Conservation (phyloP, 495 filamentous ascomycete genomes). For the Penicillium samsonianum region DNA sequence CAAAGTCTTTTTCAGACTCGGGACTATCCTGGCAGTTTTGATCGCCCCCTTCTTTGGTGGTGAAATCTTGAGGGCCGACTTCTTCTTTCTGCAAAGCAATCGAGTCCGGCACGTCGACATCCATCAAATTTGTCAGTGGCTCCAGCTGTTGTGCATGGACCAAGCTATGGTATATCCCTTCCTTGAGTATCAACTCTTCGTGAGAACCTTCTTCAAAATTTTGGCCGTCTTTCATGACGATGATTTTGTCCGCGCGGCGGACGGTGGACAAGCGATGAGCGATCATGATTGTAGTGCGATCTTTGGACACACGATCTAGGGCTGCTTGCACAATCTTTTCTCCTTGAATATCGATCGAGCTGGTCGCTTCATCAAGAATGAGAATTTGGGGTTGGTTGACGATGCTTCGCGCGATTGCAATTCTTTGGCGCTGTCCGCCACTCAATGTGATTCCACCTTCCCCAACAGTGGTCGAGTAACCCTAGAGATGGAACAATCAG, state of each 20-base stretch:
- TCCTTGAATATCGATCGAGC: constrained; percentile 49
- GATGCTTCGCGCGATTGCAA: constrained; percentile 74
- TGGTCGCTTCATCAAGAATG: constrained; percentile 58
- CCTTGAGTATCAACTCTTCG: constrained; percentile 36
- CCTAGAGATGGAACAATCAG: constrained; percentile 13
- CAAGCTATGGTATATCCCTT: constrained; percentile 51
- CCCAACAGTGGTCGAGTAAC: constrained; percentile 40
- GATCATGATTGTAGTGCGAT: constrained; percentile 49
- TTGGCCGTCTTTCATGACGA: constrained; percentile 51
- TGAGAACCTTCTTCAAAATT: constrained; percentile 55
- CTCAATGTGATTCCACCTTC: constrained; percentile 39
- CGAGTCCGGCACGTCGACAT: too few relatives aligned
- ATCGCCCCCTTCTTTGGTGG: constrained; percentile 41
- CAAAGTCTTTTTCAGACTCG: not conserved
- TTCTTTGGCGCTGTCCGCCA: constrained; percentile 58
- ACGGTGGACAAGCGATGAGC: constrained; percentile 62
- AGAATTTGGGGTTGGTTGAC: constrained; percentile 83
- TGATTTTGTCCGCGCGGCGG: constrained; percentile 51
- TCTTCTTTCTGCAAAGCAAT: too few relatives aligned
- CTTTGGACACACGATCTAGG: constrained; percentile 40
- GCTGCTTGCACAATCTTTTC: constrained; percentile 53
- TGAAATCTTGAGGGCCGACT: too few relatives aligned
- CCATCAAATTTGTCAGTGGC: too few relatives aligned
- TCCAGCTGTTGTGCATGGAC: constrained; percentile 34
- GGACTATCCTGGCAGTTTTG: constrained; percentile 27